Evolutionary conservation across 805 yeast species (phyloP).

Genomic region (Candida manassasensis): DNA sequence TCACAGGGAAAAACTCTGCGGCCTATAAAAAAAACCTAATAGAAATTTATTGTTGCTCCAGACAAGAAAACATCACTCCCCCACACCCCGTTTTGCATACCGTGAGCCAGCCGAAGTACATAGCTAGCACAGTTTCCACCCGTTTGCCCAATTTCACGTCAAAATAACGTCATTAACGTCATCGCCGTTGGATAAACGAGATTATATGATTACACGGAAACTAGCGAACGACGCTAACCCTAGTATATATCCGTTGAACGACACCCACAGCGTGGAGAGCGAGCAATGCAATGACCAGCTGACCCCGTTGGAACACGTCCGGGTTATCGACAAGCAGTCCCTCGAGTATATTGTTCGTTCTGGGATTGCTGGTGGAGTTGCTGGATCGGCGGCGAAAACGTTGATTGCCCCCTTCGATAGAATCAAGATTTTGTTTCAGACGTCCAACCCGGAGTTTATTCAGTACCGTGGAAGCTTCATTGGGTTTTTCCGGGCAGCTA

Average conservation of each 20-base stretch:
- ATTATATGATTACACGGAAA: background rate
- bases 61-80: no score
- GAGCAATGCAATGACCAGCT: constrained; percentile 22
- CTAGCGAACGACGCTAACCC: background rate
- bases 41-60: no score
- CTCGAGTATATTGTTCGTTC: constrained; percentile 75
- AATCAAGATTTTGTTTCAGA: constrained; percentile 91
- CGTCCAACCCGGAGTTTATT: constrained; percentile 83
- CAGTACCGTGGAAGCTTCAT: constrained; percentile 73
- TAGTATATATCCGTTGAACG: background rate
- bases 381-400: constrained; percentile 95
- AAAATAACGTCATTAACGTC: background rate
- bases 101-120: no score
- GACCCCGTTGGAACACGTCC: constrained; percentile 22
- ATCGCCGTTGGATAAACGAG: no score
- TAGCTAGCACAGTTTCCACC: no score
- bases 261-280: background rate
- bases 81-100: no score
- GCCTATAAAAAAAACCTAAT: no score
- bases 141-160: no score
- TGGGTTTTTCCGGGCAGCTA: constrained; percentile 73
- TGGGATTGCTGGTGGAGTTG: constrained; percentile 91
- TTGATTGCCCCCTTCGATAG: constrained; percentile 93
- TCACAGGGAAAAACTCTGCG: no score
- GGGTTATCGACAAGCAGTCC: constrained; percentile 59